Evolutionary conservation across 2,329 filamentous ascomycete genomes (phyloP).

Genomic region (Fusarium sp.): DNA sequence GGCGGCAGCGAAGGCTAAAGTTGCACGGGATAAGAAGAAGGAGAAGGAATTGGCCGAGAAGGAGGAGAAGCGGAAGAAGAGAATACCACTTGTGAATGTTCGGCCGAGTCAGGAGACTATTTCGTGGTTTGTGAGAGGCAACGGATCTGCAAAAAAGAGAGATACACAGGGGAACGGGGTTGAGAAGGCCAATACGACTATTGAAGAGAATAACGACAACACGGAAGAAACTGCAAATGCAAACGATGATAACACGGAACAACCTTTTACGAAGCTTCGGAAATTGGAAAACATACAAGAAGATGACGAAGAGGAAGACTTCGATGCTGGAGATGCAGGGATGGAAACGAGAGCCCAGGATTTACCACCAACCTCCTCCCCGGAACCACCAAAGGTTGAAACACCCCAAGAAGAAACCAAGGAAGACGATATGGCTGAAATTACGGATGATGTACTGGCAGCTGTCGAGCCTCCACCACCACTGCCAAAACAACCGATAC

Average conservation of each 20-base stretch:
- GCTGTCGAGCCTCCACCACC: background rate
- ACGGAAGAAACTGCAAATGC: background rate
- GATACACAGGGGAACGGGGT: constrained; percentile 41
- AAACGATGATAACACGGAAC: background rate
- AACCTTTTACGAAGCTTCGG: constrained; percentile 5
- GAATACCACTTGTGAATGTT: constrained; percentile 66
- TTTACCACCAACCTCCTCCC: background rate
- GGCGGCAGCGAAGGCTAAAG: constrained; percentile 61
- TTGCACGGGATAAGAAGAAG: constrained; percentile 66
- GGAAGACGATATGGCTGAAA: background rate
- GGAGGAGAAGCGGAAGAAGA: constrained; percentile 64
- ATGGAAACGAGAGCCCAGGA: background rate
- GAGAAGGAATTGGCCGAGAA: constrained; percentile 64
- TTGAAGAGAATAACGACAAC: background rate
- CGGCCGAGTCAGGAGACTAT: constrained; percentile 70
- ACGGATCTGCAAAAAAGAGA: constrained; percentile 51
- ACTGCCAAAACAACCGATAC: background rate
- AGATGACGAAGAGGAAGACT: constrained; percentile 36
- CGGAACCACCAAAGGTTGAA: constrained; percentile 1
- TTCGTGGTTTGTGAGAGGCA: constrained; percentile 61
- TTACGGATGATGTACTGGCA: background rate
- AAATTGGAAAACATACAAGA: constrained; percentile 20
- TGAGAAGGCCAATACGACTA: constrained; percentile 7
- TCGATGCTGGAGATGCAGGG: background rate
- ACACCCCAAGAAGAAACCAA: background rate